A percentile compares a stretch with the other conserved stretches of the same genome.
phyloP scores from a whole-genome alignment of 441 rosid genomes.

The Metrosideros polymorpha region DNA sequence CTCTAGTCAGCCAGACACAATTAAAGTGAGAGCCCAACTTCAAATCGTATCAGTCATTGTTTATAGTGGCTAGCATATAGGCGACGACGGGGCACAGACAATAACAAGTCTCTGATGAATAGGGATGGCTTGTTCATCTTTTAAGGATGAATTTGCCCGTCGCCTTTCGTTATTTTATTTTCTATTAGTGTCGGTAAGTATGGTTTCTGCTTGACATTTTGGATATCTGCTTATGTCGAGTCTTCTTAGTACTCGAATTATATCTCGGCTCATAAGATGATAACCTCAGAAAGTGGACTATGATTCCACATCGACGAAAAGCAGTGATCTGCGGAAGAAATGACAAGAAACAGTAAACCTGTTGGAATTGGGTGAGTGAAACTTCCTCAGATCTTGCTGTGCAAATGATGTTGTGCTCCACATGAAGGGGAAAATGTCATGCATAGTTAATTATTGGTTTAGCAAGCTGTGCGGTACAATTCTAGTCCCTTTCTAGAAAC shows the following conservation, averaged over 20 bases:
- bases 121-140: not conserved
- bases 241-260: not conserved
- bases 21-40: not conserved
- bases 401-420: not conserved
- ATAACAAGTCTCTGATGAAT: not conserved
- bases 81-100: no score
- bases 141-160: not conserved
- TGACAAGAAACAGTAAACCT: not conserved
- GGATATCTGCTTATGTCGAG: not conserved
- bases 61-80: not conserved
- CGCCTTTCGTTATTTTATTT: not conserved
- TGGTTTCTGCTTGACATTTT: not conserved
- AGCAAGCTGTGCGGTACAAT: not conserved
- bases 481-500: no score
- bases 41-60: not conserved
- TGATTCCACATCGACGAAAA: not conserved
- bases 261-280: not conserved
- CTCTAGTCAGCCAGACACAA: not conserved
- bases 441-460: not conserved
- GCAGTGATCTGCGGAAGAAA: not conserved
- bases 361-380: not conserved
- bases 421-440: no score
- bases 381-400: not conserved
- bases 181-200: not conserved
- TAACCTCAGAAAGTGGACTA: not conserved